Conservation (phyloP, 164 flowering plant species). For the Kingdonia uniflora region DNA sequence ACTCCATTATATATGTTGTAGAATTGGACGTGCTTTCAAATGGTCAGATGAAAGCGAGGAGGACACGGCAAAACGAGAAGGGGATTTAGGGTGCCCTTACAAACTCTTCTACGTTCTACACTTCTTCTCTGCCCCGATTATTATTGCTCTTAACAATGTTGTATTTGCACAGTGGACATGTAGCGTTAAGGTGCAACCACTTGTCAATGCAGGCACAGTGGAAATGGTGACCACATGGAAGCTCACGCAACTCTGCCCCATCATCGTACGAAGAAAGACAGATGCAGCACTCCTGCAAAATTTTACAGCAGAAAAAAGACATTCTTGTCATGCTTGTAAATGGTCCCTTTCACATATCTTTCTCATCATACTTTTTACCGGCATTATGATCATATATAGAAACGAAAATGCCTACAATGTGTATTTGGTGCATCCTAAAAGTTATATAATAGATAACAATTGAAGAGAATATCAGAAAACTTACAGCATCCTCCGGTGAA, state of each 20-base stretch:
- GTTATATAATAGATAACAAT: too few relatives aligned
- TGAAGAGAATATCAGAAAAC: slow-evolving; percentile 15
- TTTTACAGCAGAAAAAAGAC: background rate
- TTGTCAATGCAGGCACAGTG: slow-evolving; percentile 76
- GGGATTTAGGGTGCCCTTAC: too few relatives aligned
- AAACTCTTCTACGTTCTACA: slow-evolving; percentile 3
- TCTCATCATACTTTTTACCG: too few relatives aligned
- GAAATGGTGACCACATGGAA: slow-evolving; percentile 70
- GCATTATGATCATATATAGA: background rate
- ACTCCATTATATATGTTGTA: too few relatives aligned
- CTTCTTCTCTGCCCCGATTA: slow-evolving; percentile 12
- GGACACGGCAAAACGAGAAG: too few relatives aligned
- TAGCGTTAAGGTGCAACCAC: slow-evolving; percentile 74
- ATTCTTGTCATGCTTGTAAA: too few relatives aligned
- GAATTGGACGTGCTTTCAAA: too few relatives aligned
- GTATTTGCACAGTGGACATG: slow-evolving; percentile 77
- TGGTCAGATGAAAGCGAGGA: too few relatives aligned
- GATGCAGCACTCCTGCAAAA: slow-evolving; percentile 71
- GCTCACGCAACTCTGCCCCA: slow-evolving; percentile 67
- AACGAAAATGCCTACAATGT: too few relatives aligned
- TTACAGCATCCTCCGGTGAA: slow-evolving; percentile 60
- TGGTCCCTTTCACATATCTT: too few relatives aligned
- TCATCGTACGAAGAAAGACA: slow-evolving; percentile 68
- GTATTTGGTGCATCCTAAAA: too few relatives aligned
- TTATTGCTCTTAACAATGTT: slow-evolving; percentile 26